Percentiles rank a stretch among this genome's conserved stretches.
Conservation (phyloP, 2,329 filamentous ascomycete species). For the Cladosporium sp. region DNA sequence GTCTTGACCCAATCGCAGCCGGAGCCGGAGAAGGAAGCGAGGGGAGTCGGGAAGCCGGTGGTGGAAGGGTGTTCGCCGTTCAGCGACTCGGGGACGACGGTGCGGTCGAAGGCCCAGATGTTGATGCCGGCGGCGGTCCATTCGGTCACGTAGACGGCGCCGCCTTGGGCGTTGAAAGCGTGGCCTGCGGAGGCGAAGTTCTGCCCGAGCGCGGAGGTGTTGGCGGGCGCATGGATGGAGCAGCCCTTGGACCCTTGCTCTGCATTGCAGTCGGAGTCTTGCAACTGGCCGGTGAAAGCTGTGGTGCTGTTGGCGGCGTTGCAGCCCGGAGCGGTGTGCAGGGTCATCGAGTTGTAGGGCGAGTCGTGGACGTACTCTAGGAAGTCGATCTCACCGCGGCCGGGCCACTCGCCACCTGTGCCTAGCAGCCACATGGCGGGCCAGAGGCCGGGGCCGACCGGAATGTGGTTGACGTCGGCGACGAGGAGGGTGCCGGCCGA, state of each 20-base stretch:
- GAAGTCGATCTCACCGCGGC: constrained; percentile 47
- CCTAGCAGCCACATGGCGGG: constrained; percentile 45
- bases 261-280: constrained; percentile 27
- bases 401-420: constrained; percentile 33
- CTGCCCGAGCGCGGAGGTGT: constrained; percentile 9
- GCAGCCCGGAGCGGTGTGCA: constrained; percentile 46
- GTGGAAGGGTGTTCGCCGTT: constrained; percentile 58
- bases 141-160: constrained; percentile 45
- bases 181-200: constrained; percentile 38
- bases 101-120: constrained; percentile 79
- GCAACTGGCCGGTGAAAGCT: constrained; percentile 23
- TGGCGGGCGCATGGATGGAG: constrained; percentile 30
- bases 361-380: constrained; percentile 45
- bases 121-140: constrained; percentile 70
- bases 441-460: constrained; percentile 50
- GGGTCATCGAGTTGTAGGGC: constrained; percentile 41
- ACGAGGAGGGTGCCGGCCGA: constrained; percentile 47
- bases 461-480: constrained; percentile 50
- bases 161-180: constrained; percentile 47
- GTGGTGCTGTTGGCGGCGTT: constrained; percentile 32
- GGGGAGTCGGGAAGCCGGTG: constrained; percentile 55
- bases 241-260: constrained; percentile 40
- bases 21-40: constrained; percentile 60
- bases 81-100: constrained; percentile 61
- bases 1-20: constrained; percentile 66